Conservation (phyloP, 495 filamentous ascomycete genomes). For the Cercophora samala region DNA sequence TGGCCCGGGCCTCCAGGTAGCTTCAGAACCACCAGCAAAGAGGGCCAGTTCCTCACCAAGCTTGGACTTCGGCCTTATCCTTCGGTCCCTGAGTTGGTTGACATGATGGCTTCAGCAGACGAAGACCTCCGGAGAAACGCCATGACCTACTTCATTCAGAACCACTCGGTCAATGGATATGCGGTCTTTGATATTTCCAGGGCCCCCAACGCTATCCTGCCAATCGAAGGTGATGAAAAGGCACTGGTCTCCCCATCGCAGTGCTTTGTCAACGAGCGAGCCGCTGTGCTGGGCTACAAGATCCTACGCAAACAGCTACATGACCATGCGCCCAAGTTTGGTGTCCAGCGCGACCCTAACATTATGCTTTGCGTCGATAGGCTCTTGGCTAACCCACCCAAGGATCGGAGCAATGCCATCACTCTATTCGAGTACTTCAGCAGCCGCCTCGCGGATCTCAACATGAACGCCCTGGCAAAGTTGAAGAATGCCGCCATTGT, state of each 20-base stretch:
- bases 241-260: slow-evolving; percentile 65
- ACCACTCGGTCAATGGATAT: slow-evolving; percentile 76
- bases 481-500: slow-evolving; percentile 65
- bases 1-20: slow-evolving; percentile 67
- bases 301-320: slow-evolving; percentile 72
- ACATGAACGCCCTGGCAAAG: slow-evolving; percentile 52
- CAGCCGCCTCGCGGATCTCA: slow-evolving; percentile 68
- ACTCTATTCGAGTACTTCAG: slow-evolving; percentile 78
- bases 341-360: slow-evolving; percentile 73
- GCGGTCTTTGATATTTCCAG: slow-evolving; percentile 52
- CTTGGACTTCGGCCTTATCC: slow-evolving; percentile 73
- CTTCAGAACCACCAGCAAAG: slow-evolving; percentile 58
- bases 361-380: slow-evolving; percentile 68
- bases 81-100: slow-evolving; percentile 63
- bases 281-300: slow-evolving; percentile 72
- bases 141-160: slow-evolving; percentile 77
- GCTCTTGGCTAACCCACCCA: slow-evolving; percentile 67
- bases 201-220: slow-evolving; percentile 64
- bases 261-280: slow-evolving; percentile 77
- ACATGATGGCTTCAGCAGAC: slow-evolving; percentile 70
- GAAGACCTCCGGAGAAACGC: slow-evolving; percentile 55
- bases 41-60: slow-evolving; percentile 66
- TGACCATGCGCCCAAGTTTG: slow-evolving; percentile 73
- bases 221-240: slow-evolving; percentile 61
- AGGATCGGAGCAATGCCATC: slow-evolving; percentile 58